Evolutionary conservation across 495 filamentous ascomycete species (phyloP).

Genomic region (Cetradonia linearis): DNA sequence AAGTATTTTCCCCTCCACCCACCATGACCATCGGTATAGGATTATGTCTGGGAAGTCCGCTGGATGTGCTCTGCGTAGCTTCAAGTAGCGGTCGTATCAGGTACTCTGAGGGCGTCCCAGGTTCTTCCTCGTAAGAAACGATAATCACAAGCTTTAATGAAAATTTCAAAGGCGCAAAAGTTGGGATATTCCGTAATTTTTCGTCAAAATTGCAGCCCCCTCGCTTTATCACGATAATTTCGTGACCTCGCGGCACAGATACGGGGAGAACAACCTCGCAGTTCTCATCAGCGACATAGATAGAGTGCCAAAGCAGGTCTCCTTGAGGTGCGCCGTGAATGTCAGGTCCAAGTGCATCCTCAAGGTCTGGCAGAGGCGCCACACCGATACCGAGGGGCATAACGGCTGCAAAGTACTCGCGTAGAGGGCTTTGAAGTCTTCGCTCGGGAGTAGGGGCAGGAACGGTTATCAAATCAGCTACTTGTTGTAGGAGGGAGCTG

Average conservation of each 20-base stretch:
- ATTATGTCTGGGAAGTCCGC: conserved; percentile 60
- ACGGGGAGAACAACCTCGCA: conserved; percentile 54
- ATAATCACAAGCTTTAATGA: conserved; percentile 73
- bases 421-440: conserved; percentile 23
- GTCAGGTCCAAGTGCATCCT: conserved; percentile 43
- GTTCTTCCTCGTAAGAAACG: conserved; percentile 55
- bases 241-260: conserved; percentile 50
- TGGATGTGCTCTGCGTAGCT: conserved; percentile 56
- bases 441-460: conserved; percentile 27
- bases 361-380: conserved; percentile 58
- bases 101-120: conserved; percentile 1
- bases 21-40: conserved; percentile 80
- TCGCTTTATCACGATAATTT: conserved; percentile 73
- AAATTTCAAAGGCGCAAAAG: conserved; percentile 41
- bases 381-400: conserved; percentile 66
- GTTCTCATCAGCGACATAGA: conserved; percentile 61
- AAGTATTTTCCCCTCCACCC: conserved; percentile 59
- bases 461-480: conserved; percentile 37
- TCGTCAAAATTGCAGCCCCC: conserved; percentile 76
- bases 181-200: conserved; percentile 76
- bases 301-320: conserved; percentile 51
- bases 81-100: conserved; percentile 71
- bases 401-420: conserved; percentile 52
- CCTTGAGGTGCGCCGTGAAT: conserved; percentile 33
- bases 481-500: conserved; percentile 47